Evolutionary conservation across 495 filamentous ascomycete genomes (phyloP).

Genomic region (Penicillium ochrochloron): DNA sequence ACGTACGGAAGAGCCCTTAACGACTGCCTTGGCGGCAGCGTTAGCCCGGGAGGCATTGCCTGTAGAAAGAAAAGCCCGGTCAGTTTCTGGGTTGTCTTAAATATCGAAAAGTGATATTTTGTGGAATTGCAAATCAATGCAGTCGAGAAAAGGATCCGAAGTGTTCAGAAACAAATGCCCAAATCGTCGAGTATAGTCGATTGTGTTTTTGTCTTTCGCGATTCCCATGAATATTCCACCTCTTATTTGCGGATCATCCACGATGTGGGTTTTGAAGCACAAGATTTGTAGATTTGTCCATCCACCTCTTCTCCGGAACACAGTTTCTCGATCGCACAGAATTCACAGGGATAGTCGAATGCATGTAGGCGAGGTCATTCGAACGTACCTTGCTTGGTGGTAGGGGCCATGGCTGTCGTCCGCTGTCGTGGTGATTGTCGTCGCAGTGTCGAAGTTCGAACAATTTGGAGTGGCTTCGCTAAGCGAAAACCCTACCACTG

Average conservation of each 20-base stretch:
- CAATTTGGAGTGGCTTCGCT: slow-evolving; percentile 52
- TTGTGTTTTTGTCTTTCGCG: not conserved
- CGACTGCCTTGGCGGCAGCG: slow-evolving; percentile 89
- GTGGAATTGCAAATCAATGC: slow-evolving; percentile 22
- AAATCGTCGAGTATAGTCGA: not conserved
- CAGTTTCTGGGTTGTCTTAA: slow-evolving; percentile 14
- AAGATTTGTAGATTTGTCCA: slow-evolving; percentile 17
- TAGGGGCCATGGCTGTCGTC: slow-evolving; percentile 74
- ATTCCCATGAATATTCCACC: not conserved
- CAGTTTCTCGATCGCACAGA: slow-evolving; percentile 34
- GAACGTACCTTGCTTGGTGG: slow-evolving; percentile 73
- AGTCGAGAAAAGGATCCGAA: slow-evolving; percentile 8
- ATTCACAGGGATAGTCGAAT: slow-evolving; percentile 25
- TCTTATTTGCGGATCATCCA: slow-evolving; percentile 8
- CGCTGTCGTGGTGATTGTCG: slow-evolving; percentile 56
- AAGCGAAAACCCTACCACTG: slow-evolving; percentile 52
- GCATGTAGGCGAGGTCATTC: slow-evolving; percentile 20
- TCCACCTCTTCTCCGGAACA: slow-evolving; percentile 18
- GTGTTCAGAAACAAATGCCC: slow-evolving; percentile 3
- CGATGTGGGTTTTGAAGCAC: slow-evolving; percentile 20
- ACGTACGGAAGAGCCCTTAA: slow-evolving; percentile 77
- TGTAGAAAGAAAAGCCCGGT: slow-evolving; percentile 43
- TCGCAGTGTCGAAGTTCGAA: slow-evolving; percentile 49
- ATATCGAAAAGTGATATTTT: slow-evolving; percentile 3
- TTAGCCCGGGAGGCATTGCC: slow-evolving; percentile 76